phyloP scores from a whole-genome alignment of 106 monocot genomes.

The Dendrobium officinale region DNA sequence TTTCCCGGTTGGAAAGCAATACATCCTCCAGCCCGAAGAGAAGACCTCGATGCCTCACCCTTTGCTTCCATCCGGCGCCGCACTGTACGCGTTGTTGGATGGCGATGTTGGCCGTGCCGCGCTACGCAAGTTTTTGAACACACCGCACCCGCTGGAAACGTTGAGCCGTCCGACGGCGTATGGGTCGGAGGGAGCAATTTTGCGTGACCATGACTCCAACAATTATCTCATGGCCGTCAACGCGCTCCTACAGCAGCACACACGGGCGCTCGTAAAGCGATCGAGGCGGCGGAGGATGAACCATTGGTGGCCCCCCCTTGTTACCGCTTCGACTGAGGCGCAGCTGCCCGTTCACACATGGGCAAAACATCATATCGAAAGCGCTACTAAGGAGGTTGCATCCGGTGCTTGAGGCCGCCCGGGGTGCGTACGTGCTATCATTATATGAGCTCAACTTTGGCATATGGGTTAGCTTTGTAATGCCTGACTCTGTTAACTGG shows the following conservation, averaged over 20 bases:
- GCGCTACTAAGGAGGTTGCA: background rate
- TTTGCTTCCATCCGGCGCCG: conserved; percentile 56
- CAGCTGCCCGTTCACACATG: background rate
- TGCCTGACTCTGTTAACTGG: too few relatives aligned
- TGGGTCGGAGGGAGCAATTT: conserved; percentile 74
- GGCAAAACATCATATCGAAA: background rate
- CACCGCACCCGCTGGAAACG: conserved; percentile 77
- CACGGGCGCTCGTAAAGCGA: conserved; percentile 9
- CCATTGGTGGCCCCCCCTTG: background rate
- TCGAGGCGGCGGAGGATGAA: background rate
- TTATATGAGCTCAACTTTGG: too few relatives aligned
- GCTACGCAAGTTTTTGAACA: conserved; percentile 62
- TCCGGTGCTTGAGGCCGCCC: background rate
- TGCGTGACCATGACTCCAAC: conserved; percentile 79
- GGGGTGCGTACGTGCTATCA: too few relatives aligned
- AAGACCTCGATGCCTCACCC: conserved; percentile 56
- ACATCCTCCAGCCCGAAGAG: conserved; percentile 74
- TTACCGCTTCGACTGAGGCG: background rate
- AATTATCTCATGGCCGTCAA: conserved; percentile 70
- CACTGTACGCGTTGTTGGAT: conserved; percentile 33
- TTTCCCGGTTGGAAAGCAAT: conserved; percentile 52
- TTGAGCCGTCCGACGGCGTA: conserved; percentile 69
- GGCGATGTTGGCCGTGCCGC: conserved; percentile 8
- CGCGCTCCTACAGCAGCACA: conserved; percentile 26
- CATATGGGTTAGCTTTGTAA: too few relatives aligned